Base-by-base conservation (phyloP, 495 filamentous ascomycete genomes). In the Aspergillus sparsus region DNA sequence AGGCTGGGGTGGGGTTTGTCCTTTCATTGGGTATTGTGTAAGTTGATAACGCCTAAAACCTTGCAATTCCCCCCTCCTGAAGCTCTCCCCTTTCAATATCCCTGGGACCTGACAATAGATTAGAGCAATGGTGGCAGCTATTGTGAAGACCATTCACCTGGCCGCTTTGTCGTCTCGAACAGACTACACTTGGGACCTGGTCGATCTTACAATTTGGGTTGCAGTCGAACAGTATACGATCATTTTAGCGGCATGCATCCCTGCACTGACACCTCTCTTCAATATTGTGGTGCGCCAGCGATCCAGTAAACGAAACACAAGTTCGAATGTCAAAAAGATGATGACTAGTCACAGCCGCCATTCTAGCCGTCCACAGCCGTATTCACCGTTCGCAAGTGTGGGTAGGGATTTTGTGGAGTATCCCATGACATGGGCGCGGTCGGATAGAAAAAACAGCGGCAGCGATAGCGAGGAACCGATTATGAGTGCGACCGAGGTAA, bases 71-170 rank as follows among this genome's bases (percentile, higher is more conserved):
- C 9, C 36, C 5, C 8, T 15, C 21, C 31, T 52, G 45, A 33
- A 46, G 10, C 21, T 32, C 41, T 50, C 12, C 39, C 6, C 34
- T 12, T 10, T 11, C 3, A 32, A 7, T 6, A 12, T 21, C n/a
- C 13, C 45, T 37, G 12, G 4, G 13, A 8, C 7, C 41, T 49
- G 16, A 57, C 44, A 9, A 39, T 36, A 37, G 36, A 21, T 42
- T 41, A 62, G 61, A 33, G 61, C 61, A 36, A 62, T 62, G 61
- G n/a, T 54, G 15, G 61, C 61, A 13, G 61, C 61, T 2, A 62
- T 62, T n/a, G 35, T 62, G 16, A 62, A 62, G 46, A 58, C 61
- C 5, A 58, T 45, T 16, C 18, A 62, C 35, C 55, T 62, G 33
- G 16, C 55, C 16, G 18, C 44, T 41, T 36, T 62, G 7, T 18